These are phyloP conservation scores for Candida boleticola DNA, from an alignment of 805 yeast species.

Conservation along the genomic window DNA sequence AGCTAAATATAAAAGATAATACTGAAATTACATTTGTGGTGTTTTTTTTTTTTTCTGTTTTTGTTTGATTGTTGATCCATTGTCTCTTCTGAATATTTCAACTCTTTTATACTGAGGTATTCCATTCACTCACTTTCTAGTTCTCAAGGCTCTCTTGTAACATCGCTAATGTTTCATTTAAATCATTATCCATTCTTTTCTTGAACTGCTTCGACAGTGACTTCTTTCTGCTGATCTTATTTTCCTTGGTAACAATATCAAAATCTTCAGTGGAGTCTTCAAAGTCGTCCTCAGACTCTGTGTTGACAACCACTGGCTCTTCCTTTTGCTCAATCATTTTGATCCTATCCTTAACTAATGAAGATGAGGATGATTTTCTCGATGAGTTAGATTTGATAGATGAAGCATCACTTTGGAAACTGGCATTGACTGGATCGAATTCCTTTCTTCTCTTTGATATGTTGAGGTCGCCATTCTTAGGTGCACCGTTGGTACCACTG, in stretches of 20 bases:
- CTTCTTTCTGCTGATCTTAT: conserved; percentile 21
- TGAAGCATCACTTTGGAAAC: background rate
- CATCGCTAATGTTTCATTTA: conserved; percentile 39
- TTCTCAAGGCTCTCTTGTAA: conserved; percentile 35
- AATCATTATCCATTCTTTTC: conserved; percentile 29
- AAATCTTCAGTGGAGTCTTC: conserved; percentile 17
- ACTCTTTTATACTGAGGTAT: too few relatives aligned
- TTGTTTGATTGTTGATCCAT: too few relatives aligned
- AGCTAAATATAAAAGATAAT: too few relatives aligned
- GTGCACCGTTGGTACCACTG: background rate
- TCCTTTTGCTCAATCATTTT: background rate
- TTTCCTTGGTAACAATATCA: conserved; percentile 2
- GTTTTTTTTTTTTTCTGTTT: too few relatives aligned
- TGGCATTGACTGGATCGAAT: background rate
- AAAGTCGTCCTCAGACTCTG: conserved; percentile 13
- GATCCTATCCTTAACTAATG: conserved; percentile 1
- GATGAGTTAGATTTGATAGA: background rate
- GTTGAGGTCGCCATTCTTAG: background rate
- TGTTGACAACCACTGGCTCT: background rate
- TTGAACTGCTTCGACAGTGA: conserved; percentile 35
- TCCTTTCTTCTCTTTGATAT: background rate
- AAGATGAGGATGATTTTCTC: background rate
- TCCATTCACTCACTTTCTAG: too few relatives aligned
- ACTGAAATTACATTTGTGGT: too few relatives aligned
- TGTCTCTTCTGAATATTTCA: too few relatives aligned